phyloP scores from a whole-genome alignment of 352 stramenopile species.

The Phytophthora citricola region DNA sequence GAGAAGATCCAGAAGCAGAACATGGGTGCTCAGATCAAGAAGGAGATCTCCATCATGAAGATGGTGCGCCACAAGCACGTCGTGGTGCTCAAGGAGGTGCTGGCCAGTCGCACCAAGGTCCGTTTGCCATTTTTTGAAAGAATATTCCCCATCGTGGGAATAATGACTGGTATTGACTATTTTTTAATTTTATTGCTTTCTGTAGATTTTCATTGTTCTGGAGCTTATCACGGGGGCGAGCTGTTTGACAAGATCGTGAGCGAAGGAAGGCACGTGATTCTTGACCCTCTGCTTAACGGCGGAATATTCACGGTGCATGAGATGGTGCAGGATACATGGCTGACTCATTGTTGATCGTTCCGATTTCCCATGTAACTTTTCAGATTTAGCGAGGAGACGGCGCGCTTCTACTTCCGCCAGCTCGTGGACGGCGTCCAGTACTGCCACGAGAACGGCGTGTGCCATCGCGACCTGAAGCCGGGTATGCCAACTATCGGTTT shows the following conservation, averaged over 20 bases:
- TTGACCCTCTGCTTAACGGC: constrained; percentile 1
- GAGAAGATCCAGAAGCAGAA: constrained; percentile 99
- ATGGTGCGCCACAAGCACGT: constrained; percentile 93
- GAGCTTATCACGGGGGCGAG: constrained; percentile 93
- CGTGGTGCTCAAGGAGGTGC: constrained; percentile 89
- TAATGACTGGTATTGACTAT: constrained; percentile 4
- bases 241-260: constrained; percentile 98
- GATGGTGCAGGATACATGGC: constrained; percentile 16
- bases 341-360: constrained; percentile 31
- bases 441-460: constrained; percentile 97
- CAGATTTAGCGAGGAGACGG: constrained; percentile 96
- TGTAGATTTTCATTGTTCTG: constrained; percentile 96
- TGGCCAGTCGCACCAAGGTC: constrained; percentile 96
- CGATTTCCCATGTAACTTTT: background rate
- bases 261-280: constrained; percentile 73
- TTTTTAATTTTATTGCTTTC: constrained; percentile 1
- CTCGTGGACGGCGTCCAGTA: constrained; percentile 97
- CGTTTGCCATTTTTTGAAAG: background rate
- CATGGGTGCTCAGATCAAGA: constrained; percentile 98
- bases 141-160: no score
- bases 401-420: constrained; percentile 98
- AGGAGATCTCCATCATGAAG: constrained; percentile 99
- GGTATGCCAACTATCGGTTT: constrained; percentile 42
- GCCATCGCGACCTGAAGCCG: constrained; percentile 97
- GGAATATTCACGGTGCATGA: constrained; percentile 9